These are phyloP conservation scores for Rhynchosporium secalis DNA, from an alignment of 2,329 filamentous ascomycete genomes.

Conservation along the genomic window DNA sequence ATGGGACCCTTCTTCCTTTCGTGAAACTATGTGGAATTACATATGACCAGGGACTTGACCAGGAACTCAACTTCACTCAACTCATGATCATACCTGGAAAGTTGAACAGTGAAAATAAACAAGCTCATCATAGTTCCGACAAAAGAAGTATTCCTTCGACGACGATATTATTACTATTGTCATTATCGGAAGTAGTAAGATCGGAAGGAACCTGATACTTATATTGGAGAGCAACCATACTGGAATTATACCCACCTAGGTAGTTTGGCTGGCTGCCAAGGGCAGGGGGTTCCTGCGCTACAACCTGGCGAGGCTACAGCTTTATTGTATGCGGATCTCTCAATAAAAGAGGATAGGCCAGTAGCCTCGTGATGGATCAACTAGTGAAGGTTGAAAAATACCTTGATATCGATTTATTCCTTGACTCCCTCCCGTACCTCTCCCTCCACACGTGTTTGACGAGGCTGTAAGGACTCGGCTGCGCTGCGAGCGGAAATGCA, in stretches of 20 bases:
- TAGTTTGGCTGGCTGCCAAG: slow-evolving; percentile 5
- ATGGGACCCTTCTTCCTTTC: neutral
- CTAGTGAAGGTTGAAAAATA: neutral
- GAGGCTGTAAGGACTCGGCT: slow-evolving; percentile 3
- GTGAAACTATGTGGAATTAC: neutral
- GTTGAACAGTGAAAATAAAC: too few species aligned
- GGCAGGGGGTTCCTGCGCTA: neutral
- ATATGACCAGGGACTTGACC: neutral
- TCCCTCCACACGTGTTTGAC: neutral
- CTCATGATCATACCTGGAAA: too few species aligned
- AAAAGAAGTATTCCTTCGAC: too few species aligned
- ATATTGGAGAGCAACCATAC: too few species aligned
- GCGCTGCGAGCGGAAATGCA: slow-evolving; percentile 10
- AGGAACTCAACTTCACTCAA: too few species aligned
- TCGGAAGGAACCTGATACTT: too few species aligned
- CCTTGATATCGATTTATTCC: neutral
- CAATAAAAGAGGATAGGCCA: neutral
- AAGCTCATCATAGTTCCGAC: too few species aligned
- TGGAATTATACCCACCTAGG: too few species aligned
- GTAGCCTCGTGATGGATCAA: neutral
- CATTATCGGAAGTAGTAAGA: too few species aligned
- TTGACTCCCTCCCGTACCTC: neutral
- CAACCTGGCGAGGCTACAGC: slow-evolving; percentile 4
- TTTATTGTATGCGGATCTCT: neutral
- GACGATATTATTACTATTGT: too few species aligned